These are phyloP conservation scores for Stephanodiscus minutulus DNA, from an alignment of 108 stramenopile species.

Conservation along the genomic window DNA sequence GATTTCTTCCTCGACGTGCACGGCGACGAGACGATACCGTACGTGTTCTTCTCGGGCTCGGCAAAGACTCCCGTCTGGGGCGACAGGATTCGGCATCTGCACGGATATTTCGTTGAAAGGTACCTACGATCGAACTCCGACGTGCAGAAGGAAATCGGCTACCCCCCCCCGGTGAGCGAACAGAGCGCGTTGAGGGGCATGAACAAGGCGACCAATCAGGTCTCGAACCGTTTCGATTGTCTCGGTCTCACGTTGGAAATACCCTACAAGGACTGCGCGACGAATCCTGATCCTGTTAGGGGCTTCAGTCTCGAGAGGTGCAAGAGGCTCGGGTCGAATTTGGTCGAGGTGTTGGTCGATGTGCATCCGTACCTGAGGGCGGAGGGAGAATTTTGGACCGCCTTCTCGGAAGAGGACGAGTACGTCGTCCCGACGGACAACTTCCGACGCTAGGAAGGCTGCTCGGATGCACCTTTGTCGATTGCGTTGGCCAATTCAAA, in stretches of 20 bases:
- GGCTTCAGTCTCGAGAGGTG: slow-evolving; percentile 73
- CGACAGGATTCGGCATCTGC: slow-evolving; percentile 62
- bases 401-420: slow-evolving; percentile 58
- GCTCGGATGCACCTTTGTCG: not conserved
- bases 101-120: slow-evolving; percentile 80
- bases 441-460: slow-evolving; percentile 3
- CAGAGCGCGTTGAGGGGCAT: slow-evolving; percentile 50
- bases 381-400: slow-evolving; percentile 71
- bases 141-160: slow-evolving; percentile 76
- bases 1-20: slow-evolving; percentile 89
- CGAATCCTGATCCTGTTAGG: slow-evolving; percentile 63
- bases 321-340: slow-evolving; percentile 61
- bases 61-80: slow-evolving; percentile 79
- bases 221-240: slow-evolving; percentile 82
- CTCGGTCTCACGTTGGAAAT: slow-evolving; percentile 86
- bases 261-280: slow-evolving; percentile 87
- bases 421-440: slow-evolving; percentile 69
- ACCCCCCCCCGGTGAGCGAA: slow-evolving; percentile 62
- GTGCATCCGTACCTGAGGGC: slow-evolving; percentile 75
- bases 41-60: slow-evolving; percentile 81
- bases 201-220: slow-evolving; percentile 83
- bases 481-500: no score
- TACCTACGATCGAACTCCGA: slow-evolving; percentile 73
- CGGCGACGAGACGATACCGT: slow-evolving; percentile 89
- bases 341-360: slow-evolving; percentile 66